Percentiles rank a stretch among this genome's conserved stretches.
phyloP scores from a whole-genome alignment of 2,329 filamentous ascomycete genomes.

The Onygenales sp. region DNA sequence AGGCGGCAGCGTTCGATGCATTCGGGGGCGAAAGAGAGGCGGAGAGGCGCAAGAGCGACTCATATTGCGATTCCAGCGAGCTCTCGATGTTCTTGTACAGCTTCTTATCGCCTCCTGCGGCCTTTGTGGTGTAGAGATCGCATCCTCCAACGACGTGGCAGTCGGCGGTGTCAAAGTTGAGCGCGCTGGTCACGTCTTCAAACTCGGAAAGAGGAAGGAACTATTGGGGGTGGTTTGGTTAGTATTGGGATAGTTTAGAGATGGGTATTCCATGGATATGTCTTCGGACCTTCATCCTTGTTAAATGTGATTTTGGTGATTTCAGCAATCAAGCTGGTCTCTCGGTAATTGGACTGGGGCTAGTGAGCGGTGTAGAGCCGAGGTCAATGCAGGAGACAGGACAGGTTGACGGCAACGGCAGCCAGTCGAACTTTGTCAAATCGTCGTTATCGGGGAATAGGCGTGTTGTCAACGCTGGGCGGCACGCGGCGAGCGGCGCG shows the following conservation, averaged over 20 bases:
- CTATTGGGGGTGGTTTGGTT: slow-evolving; percentile 39
- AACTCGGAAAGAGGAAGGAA: slow-evolving; percentile 87
- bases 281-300: slow-evolving; percentile 18
- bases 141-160: slow-evolving; percentile 87
- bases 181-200: slow-evolving; percentile 79
- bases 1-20: slow-evolving; percentile 55
- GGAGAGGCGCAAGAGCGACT: slow-evolving; percentile 74
- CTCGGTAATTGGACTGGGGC: not conserved
- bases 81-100: slow-evolving; percentile 92
- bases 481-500: slow-evolving; percentile 2
- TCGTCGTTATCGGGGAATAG: not conserved
- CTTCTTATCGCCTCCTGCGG: slow-evolving; percentile 91
- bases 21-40: slow-evolving; percentile 80
- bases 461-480: not conserved
- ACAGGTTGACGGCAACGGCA: no score
- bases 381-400: no score
- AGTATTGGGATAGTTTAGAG: not conserved
- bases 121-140: slow-evolving; percentile 96
- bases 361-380: not conserved
- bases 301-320: not conserved
- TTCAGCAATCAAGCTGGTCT: not conserved
- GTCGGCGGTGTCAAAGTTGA: slow-evolving; percentile 93
- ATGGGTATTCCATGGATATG: not conserved
- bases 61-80: slow-evolving; percentile 83
- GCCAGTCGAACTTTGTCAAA: no score